These are phyloP conservation scores for Trypanosoma conorhini DNA, from an alignment of 208 protist genomes.

Conservation along the genomic window DNA sequence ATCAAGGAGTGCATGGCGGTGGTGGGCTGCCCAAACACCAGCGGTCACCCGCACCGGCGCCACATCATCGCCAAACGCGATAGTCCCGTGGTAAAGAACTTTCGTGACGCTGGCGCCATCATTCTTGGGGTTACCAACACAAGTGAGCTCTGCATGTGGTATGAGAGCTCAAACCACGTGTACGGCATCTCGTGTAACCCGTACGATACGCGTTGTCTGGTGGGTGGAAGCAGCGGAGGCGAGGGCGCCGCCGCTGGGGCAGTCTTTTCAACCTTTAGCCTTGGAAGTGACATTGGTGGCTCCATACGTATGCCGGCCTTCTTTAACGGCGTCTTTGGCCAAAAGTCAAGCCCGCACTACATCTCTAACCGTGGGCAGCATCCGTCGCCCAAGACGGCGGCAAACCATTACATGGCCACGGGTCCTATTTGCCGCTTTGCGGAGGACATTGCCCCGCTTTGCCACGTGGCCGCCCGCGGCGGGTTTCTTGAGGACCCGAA, in stretches of 20 bases:
- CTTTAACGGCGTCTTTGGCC: conserved; percentile 91
- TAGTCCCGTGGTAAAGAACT: conserved; percentile 83
- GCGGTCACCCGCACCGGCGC: conserved; percentile 59
- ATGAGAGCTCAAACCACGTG: conserved; percentile 88
- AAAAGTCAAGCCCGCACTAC: conserved; percentile 85
- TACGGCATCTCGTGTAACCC: conserved; percentile 92
- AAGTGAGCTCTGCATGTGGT: conserved; percentile 89
- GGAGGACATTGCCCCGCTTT: conserved; percentile 83
- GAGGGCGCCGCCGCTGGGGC: conserved; percentile 79
- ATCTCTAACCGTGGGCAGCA: conserved; percentile 85
- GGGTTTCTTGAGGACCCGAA: conserved; percentile 71
- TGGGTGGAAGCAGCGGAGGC: conserved; percentile 89
- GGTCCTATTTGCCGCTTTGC: conserved; percentile 84
- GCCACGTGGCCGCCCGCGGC: conserved; percentile 65
- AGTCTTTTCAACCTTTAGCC: conserved; percentile 76
- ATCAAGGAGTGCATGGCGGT: conserved; percentile 89
- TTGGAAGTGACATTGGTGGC: conserved; percentile 90
- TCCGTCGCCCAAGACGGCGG: conserved; percentile 60
- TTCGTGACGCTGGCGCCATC: conserved; percentile 86
- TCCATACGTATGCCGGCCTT: conserved; percentile 91
- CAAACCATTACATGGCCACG: conserved; percentile 86
- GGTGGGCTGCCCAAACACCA: conserved; percentile 77
- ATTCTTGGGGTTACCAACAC: conserved; percentile 93
- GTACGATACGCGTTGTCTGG: conserved; percentile 81
- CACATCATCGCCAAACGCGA: conserved; percentile 51